phyloP scores from a whole-genome alignment of 192 early-diverging fungal species.

The Coemansia asiatica region DNA sequence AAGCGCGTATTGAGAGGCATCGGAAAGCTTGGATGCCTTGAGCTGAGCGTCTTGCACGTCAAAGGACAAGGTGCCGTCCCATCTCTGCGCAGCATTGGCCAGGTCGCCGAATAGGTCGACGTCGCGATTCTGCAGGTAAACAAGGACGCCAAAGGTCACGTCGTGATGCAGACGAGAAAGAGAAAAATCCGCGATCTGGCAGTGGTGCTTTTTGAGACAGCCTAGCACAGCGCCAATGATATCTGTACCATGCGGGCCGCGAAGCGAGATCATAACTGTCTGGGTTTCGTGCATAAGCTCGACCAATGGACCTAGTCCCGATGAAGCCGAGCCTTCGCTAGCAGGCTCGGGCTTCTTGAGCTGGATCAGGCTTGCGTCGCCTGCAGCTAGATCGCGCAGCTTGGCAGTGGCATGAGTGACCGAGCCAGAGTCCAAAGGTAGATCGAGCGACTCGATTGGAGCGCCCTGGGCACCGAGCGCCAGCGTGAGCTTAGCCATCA shows the following conservation, averaged over 20 bases:
- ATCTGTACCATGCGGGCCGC: constrained; percentile 88
- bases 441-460: constrained; percentile 32
- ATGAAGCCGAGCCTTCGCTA: background rate
- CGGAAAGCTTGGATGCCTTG: constrained; percentile 59
- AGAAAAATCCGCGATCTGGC: constrained; percentile 83
- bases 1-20: constrained; percentile 49
- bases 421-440: constrained; percentile 6
- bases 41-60: constrained; percentile 69
- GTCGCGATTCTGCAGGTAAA: constrained; percentile 69
- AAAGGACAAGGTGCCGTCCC: constrained; percentile 84
- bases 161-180: constrained; percentile 88
- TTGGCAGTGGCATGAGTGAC: constrained; percentile 20
- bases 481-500: constrained; percentile 64
- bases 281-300: constrained; percentile 56
- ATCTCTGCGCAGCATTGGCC: constrained; percentile 71
- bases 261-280: constrained; percentile 77
- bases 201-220: constrained; percentile 70
- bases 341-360: background rate
- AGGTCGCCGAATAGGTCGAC: constrained; percentile 79
- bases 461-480: constrained; percentile 33
- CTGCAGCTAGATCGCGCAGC: constrained; percentile 16
- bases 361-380: background rate
- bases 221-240: constrained; percentile 82
- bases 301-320: constrained; percentile 37
- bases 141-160: constrained; percentile 90